Evolutionary conservation across 2,329 filamentous ascomycete genomes (phyloP), one percentile per base, ranked within the genome.

Genomic region (Pseudopyrenochaeta lycopersici): DNA sequence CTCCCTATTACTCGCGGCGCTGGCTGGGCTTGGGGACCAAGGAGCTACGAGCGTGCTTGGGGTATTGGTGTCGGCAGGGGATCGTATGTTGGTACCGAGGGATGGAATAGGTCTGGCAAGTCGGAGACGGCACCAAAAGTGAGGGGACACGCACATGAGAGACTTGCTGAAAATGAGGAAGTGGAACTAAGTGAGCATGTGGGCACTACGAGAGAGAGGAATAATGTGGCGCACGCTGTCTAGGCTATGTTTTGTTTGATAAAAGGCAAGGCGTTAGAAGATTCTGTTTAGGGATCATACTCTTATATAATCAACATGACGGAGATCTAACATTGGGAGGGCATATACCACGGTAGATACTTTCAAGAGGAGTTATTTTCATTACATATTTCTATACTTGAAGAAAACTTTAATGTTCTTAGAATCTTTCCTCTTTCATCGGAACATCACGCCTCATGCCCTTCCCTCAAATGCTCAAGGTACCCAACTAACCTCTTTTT

Each of bases 21-120:
- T 1, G 93, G 93, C 12, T 97, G 92, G 92, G 87, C 91, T 0
- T 97, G 92, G 93, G 92, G 90, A 2, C 88, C 92, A 0, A 83
- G 93, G 45, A 90, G 85, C 66, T 80, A 81, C 38, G 83, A 88
- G 48, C 83, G 91, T 56, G 90, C 91, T 0, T 97, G 93, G 73
- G 92, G 89, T 81, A 87, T 90, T 15, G 90, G 90, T 11, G 83
- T 91, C 1, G 90, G 81, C 0, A 71, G 76, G 2, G 74, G 73
- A 1, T 74, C 73, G 2, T 82, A 82, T 60, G 80, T 82, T 1
- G 79, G 79, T 0, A 70, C 74, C 1, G 80, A 82, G 60, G 80
- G 79, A 1, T 81, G 80, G 79, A 71, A 64, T 15, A 51, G 49
- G 11, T 29, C 40, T 12, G 56, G 58, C 7, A 44, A 48, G 21